Evolutionary conservation across 495 filamentous ascomycete genomes (phyloP).

Genomic region (Hypoxylon cercidicola): DNA sequence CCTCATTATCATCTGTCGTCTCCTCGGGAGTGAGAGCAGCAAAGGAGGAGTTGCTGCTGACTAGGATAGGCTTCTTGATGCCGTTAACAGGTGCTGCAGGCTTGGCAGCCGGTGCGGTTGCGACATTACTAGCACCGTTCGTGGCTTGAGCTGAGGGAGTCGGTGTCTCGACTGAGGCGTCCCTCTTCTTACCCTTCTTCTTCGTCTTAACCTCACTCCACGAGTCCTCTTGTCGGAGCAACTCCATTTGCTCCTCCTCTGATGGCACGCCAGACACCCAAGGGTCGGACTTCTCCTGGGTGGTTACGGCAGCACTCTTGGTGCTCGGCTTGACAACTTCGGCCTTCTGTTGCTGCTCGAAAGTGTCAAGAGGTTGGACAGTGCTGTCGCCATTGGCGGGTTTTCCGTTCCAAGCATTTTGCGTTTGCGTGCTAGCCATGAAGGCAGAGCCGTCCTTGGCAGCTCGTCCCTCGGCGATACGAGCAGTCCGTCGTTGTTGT

Average conservation of each 20-base stretch:
- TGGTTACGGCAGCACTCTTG: constrained; percentile 39
- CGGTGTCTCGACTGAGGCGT: constrained; percentile 40
- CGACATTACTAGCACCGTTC: constrained; percentile 38
- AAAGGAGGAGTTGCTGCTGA: constrained; percentile 55
- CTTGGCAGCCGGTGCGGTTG: constrained; percentile 40
- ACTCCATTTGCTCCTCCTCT: constrained; percentile 86
- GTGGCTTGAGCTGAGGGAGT: constrained; percentile 25
- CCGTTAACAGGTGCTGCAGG: constrained; percentile 49
- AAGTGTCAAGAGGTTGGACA: constrained; percentile 78
- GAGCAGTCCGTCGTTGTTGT: constrained; percentile 81
- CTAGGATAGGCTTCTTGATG: constrained; percentile 42
- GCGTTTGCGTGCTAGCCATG: constrained; percentile 61
- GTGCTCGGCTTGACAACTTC: constrained; percentile 33
- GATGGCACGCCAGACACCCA: constrained; percentile 73
- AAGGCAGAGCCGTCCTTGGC: constrained; percentile 74
- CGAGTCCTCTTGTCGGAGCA: constrained; percentile 69
- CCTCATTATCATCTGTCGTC: constrained; percentile 52
- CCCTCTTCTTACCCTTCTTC: constrained; percentile 60
- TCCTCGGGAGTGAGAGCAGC: constrained; percentile 57
- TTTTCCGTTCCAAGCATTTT: constrained; percentile 70
- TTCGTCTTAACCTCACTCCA: constrained; percentile 85
- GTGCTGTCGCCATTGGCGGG: constrained; percentile 55
- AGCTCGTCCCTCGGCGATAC: constrained; percentile 80
- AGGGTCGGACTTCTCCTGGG: constrained; percentile 46
- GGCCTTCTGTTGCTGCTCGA: constrained; percentile 60